Conservation (phyloP, 192 early-diverging fungal genomes). For the Podila horticola region DNA sequence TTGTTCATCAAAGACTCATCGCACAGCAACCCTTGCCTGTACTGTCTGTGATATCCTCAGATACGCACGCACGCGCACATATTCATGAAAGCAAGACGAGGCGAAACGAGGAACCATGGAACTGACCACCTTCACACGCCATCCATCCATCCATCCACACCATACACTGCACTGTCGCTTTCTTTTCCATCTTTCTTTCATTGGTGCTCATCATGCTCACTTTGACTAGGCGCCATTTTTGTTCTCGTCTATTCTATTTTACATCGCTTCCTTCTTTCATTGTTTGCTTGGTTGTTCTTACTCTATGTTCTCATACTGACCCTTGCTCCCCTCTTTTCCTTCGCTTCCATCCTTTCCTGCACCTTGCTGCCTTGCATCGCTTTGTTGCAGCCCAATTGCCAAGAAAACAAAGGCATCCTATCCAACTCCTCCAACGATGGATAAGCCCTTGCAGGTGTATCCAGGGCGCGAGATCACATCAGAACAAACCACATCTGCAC, state of each 20-base stretch:
- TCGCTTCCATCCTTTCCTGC: not conserved
- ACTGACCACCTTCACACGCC: not conserved
- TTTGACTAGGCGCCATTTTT: not conserved
- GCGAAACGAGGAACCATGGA: not conserved
- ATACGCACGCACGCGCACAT: too few species aligned
- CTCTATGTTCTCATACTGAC: not conserved
- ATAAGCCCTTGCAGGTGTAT: not conserved
- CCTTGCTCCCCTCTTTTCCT: not conserved
- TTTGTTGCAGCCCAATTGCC: conserved; percentile 1
- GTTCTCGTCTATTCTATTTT: not conserved
- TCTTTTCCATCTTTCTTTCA: not conserved
- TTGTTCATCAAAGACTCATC: too few species aligned
- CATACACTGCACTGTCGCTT: not conserved
- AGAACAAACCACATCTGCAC: not conserved
- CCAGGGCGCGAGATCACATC: not conserved
- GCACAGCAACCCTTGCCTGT: too few species aligned
- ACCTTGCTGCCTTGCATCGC: not conserved
- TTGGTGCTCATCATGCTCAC: conserved; percentile 6
- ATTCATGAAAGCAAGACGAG: too few species aligned
- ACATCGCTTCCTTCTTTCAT: not conserved
- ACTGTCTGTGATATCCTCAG: too few species aligned
- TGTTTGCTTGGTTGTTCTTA: not conserved
- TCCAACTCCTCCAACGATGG: not conserved
- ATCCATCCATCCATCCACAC: not conserved
- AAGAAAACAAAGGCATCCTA: conserved; percentile 1